Base-by-base conservation (phyloP, 257 asterid genomes). In the Cruciata laevipes region DNA sequence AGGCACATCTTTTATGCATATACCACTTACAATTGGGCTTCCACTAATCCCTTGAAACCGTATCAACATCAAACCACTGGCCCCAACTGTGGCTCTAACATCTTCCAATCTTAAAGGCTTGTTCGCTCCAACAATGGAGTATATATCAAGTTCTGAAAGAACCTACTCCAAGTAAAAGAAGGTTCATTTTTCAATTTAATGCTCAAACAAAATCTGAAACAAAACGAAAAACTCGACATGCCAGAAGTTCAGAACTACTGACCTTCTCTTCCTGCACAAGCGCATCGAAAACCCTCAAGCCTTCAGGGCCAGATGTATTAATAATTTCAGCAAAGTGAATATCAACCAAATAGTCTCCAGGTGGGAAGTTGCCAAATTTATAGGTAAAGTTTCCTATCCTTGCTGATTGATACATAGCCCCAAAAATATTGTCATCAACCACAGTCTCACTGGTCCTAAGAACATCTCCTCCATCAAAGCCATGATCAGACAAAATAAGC, bases 401-500 rank as follows among this genome's bases (percentile, higher is more conserved):
- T 11, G 63, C 63, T 2, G 63, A 58, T 58, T 58, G 63, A 58
- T 58, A 58, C 60, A 91, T 49, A 80, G 75, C 82, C 12, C 87
- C 76, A 77, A 65, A 79, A 30, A 83, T 81, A 21, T 89, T 92
- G 65, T 84, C 89, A 12, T 85, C 85, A 2, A 75, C 33, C 65
- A 89, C 86, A 63, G 71, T 80, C 65, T 87, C 95, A 74, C 80
- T 89, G 0, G 98, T 91, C 73, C 83, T 84, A 75, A 85, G 80
- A 73, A 84, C 75, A 63, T 91, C 84, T 17, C 98, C 98, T n/a
- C 98, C 98, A 72, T 85, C 74, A 57, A 81, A 89, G 70, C 65
- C 87, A 24, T 76, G 78, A 81, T 91, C 98, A 20, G 82, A 84
- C 67, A 66, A 44, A 70, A 89, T 65, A 42, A 73, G 77, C 58